Conservation (phyloP, 75 land plant genomes). For the Sequoiadendron giganteum region DNA sequence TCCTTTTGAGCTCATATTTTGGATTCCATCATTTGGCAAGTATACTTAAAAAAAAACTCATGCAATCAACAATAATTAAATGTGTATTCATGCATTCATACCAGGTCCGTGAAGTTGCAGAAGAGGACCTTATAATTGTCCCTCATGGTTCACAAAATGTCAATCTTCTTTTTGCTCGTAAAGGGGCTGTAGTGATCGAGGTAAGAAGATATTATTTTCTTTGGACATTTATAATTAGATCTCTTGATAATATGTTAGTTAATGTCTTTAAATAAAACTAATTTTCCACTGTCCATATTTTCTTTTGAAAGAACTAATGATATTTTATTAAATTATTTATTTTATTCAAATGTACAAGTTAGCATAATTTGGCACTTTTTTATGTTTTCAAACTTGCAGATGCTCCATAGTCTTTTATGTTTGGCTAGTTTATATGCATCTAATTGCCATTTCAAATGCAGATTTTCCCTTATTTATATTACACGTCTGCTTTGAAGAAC, state of each 20-base stretch:
- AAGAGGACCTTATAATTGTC: conserved; percentile 38
- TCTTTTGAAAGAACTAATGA: background rate
- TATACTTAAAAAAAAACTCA: background rate
- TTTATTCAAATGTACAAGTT: background rate
- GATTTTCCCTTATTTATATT: conserved; percentile 48
- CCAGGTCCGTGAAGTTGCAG: conserved; percentile 35
- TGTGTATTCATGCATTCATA: background rate
- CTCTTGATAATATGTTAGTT: background rate
- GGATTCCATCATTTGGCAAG: background rate
- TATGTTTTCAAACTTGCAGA: background rate
- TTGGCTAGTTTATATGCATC: background rate
- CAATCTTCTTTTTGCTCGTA: conserved; percentile 39
- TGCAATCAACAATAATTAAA: background rate
- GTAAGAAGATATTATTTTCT: conserved; percentile 1
- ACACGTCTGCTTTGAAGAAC: conserved; percentile 39
- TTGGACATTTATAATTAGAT: background rate
- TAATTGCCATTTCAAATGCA: conserved; percentile 16
- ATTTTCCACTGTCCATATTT: background rate
- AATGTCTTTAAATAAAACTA: background rate
- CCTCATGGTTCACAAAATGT: conserved; percentile 57
- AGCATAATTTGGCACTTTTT: background rate
- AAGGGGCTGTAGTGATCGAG: conserved; percentile 38
- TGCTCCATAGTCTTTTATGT: background rate
- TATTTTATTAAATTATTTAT: background rate
- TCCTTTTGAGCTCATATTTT: background rate